A percentile compares a stretch with the other conserved stretches of the same genome.
Conservation (phyloP, 2,329 filamentous ascomycete genomes). For the Myriosclerotinia curreyana region DNA sequence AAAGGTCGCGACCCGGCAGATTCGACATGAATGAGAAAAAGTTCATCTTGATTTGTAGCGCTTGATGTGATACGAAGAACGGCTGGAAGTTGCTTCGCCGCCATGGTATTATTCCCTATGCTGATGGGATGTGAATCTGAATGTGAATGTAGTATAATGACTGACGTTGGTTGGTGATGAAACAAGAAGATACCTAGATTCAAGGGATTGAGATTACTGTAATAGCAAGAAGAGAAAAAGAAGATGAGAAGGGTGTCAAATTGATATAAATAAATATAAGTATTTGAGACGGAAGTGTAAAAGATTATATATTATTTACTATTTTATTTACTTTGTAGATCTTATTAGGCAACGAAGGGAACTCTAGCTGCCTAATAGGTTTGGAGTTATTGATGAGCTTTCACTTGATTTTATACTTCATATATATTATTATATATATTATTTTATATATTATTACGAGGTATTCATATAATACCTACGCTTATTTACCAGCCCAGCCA, state of each 20-base stretch:
- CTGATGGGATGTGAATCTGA: background rate
- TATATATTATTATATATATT: too few species aligned
- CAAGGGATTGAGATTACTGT: background rate
- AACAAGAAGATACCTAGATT: conserved; percentile 12
- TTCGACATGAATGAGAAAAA: conserved; percentile 60
- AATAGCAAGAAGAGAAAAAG: background rate
- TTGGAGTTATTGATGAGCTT: too few species aligned
- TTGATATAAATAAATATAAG: too few species aligned
- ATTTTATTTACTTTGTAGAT: conserved; percentile 1
- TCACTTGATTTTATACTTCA: too few species aligned
- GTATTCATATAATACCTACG: too few species aligned
- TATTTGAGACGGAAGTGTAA: too few species aligned
- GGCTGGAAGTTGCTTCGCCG: conserved; percentile 26
- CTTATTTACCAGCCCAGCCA: too few species aligned
- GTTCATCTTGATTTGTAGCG: conserved; percentile 42
- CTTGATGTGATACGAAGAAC: conserved; percentile 54
- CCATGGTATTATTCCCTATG: conserved; percentile 16
- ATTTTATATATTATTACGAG: too few species aligned
- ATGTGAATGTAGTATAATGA: background rate
- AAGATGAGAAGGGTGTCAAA: too few species aligned
- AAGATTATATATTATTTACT: too few species aligned
- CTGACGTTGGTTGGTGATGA: conserved; percentile 9
- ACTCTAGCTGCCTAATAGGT: too few species aligned
- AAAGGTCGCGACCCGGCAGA: conserved; percentile 51
- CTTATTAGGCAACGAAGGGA: too few species aligned